A percentile compares a stretch with the other conserved stretches of the same genome.
Conservation (phyloP, 2,329 filamentous ascomycete genomes). For the Pseudocercospora vitis region DNA sequence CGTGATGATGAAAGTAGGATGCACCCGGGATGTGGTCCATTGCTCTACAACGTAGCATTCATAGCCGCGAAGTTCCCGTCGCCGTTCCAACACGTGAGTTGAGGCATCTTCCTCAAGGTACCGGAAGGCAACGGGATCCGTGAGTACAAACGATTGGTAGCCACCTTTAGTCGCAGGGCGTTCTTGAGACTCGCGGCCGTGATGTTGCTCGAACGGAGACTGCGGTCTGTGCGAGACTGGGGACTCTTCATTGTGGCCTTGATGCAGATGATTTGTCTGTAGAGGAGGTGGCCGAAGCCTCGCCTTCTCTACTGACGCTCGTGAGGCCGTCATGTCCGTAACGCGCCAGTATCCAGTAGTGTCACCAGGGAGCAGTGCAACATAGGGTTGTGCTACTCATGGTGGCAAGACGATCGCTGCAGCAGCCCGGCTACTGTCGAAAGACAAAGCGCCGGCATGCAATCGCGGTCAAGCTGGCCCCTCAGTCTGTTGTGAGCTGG, state of each 20-base stretch:
- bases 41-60: constrained; percentile 95
- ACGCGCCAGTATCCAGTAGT: background rate
- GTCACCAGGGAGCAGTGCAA: constrained; percentile 4
- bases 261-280: constrained; percentile 10
- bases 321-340: constrained; percentile 15
- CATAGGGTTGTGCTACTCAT: constrained; percentile 12
- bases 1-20: constrained; percentile 87
- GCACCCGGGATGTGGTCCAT: constrained; percentile 89
- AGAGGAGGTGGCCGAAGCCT: constrained; percentile 17
- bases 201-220: constrained; percentile 14
- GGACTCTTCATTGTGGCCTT: constrained; percentile 10
- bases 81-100: constrained; percentile 72
- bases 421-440: background rate
- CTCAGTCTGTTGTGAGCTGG: too few species aligned
- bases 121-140: constrained; percentile 65
- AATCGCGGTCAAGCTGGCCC: too few species aligned
- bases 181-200: constrained; percentile 9
- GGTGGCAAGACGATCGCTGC: background rate
- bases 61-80: constrained; percentile 72
- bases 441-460: background rate
- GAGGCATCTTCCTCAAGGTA: constrained; percentile 84
- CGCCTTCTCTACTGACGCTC: constrained; percentile 12
- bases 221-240: constrained; percentile 17
- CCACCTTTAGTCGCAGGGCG: constrained; percentile 29
- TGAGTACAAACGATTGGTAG: constrained; percentile 62